These are phyloP conservation scores for Cercospora sp. DNA, from an alignment of 2,329 filamentous ascomycete genomes.

Conservation along the genomic window DNA sequence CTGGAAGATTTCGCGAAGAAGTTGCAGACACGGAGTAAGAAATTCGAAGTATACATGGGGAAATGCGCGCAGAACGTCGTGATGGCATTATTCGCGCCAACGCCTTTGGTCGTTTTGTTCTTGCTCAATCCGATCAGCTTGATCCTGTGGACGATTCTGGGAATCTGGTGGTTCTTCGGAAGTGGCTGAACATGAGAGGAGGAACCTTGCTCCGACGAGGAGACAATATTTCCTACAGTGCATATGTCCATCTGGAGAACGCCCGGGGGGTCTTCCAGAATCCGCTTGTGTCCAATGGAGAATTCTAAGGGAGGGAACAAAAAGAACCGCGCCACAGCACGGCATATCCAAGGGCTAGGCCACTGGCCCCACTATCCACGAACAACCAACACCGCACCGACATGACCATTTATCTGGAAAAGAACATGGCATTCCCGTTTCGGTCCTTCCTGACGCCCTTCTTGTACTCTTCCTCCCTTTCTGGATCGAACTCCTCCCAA, in stretches of 20 bases:
- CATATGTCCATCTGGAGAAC: not conserved
- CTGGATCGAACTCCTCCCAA: constrained; percentile 93
- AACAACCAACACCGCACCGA: not conserved
- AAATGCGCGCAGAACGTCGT: constrained; percentile 36
- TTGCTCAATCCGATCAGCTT: constrained; percentile 36
- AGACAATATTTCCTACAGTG: not conserved
- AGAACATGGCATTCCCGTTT: constrained; percentile 88
- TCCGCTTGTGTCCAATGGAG: not conserved
- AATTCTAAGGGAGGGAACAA: too few species aligned
- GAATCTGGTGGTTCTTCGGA: constrained; percentile 24
- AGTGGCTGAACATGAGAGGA: not conserved
- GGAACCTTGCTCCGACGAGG: not conserved
- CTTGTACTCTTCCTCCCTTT: constrained; percentile 81
- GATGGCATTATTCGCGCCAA: constrained; percentile 36
- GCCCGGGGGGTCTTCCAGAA: not conserved
- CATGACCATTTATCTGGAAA: constrained; percentile 22
- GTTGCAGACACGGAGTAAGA: constrained; percentile 29
- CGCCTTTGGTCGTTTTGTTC: constrained; percentile 33
- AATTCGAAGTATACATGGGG: constrained; percentile 31
- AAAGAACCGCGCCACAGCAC: too few species aligned
- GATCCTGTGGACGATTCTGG: constrained; percentile 28
- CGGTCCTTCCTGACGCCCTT: constrained; percentile 75
- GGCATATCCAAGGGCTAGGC: not conserved
- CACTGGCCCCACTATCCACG: too few species aligned
- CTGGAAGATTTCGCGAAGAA: constrained; percentile 35